Conservation (phyloP, 2,329 filamentous ascomycete species). For the Akanthomyces lecanii region DNA sequence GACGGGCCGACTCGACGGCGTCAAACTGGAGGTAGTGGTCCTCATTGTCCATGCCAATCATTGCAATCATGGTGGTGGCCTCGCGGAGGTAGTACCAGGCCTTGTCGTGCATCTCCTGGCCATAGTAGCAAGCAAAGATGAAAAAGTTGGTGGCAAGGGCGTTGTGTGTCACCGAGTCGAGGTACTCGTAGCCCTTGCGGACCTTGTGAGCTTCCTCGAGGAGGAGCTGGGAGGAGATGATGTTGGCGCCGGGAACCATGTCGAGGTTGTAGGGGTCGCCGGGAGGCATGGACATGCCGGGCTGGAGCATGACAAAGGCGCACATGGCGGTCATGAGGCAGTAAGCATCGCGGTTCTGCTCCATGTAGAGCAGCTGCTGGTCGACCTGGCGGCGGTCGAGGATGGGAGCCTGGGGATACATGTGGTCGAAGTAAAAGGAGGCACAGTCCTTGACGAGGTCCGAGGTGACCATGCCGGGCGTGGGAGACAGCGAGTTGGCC, state of each 20-base stretch:
- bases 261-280: conserved; percentile 54
- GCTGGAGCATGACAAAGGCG: conserved; percentile 66
- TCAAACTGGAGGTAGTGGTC: conserved; percentile 58
- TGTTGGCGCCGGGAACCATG: conserved; percentile 54
- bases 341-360: conserved; percentile 59
- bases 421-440: conserved; percentile 64
- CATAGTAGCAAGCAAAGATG: conserved; percentile 68
- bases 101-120: conserved; percentile 67
- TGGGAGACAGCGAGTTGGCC: conserved; percentile 48
- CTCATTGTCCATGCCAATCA: conserved; percentile 58
- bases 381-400: conserved; percentile 56
- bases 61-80: conserved; percentile 64
- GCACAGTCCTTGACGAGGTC: conserved; percentile 64
- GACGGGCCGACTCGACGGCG: conserved; percentile 56
- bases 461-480: conserved; percentile 55
- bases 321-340: conserved; percentile 61
- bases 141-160: conserved; percentile 73
- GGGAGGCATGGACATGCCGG: conserved; percentile 58
- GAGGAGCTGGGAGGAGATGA: conserved; percentile 61
- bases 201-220: conserved; percentile 65
- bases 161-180: conserved; percentile 52
- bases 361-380: conserved; percentile 55
- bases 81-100: conserved; percentile 79
- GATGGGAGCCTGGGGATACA: conserved; percentile 62
- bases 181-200: conserved; percentile 58